Base-by-base conservation (phyloP, 2,329 filamentous ascomycete genomes). In the Fusarium sambucinum region DNA sequence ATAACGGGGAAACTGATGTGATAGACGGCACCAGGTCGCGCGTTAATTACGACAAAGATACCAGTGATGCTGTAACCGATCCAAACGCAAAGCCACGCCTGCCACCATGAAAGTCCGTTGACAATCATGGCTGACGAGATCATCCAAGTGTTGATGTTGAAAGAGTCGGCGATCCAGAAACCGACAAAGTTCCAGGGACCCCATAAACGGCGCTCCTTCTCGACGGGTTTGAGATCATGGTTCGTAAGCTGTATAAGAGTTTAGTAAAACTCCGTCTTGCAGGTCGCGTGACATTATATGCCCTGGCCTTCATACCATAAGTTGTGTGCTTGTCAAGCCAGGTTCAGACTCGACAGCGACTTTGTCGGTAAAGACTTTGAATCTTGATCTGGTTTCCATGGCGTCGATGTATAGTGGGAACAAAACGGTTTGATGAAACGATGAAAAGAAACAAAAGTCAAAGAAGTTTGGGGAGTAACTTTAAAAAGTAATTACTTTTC, bases 141-240 rank as follows among this genome's bases (percentile, higher is more conserved):
- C 92, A 96, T 97, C 94, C 93, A 96, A 3, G 93, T 96, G 79
- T 95, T 96, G 76, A 96, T 93, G 78, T 95, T 95, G 82, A 94
- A 93, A 1, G 89, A 91, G 79, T 95, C 92, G 30, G 92, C 90
- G 74, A 96, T 86, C 92, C 92, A 95, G 77, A 96, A 96, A 16
- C 89, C 92, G 40, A 97, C 91, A 76, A 94, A 97, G 79, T 97
- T 97, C 88, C 91, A 93, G 30, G 91, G 82, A 19, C 89, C 89
- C 94, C 94, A 97, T 86, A 92, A 88, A 55, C 94, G 89, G 59
- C 93, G 88, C 68, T 87, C 88, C 17, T 89, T 89, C 76, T 96
- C 93, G 52, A 97, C 93, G 74, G 89, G 84, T 77, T 93, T 94
- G 68, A 96, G 84, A 79, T 96, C 92, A 77, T 92, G 81, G 78